Base-by-base conservation (phyloP, 495 filamentous ascomycete genomes). In the Xylaria cubensis region DNA sequence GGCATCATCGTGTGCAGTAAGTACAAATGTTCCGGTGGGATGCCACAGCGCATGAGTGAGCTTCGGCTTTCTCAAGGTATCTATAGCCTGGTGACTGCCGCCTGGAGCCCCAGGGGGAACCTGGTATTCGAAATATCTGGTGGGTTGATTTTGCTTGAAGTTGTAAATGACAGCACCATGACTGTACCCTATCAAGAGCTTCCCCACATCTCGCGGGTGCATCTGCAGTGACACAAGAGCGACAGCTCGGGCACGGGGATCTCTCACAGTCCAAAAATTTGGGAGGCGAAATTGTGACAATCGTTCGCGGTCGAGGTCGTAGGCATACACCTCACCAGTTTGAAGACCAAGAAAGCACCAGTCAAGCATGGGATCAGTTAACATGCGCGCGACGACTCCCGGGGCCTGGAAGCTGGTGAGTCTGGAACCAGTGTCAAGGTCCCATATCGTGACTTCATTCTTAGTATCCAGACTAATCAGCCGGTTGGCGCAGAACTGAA, bases 151-250 rank as follows among this genome's bases (percentile, higher is more conserved):
- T 79, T 96, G 90, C 82, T 98, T 97, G 86, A 99, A 97, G 4
- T 92, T 92, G 76, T 94, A 98, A 44, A 95, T 89, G 36, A 94
- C 94, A 4, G 93, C 93, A 26, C 96, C 97, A 67, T 94, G 90
- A 1, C 87, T 86, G 77, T 98, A 99, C 12, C 91, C 94, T 64
- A 99, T 92, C 72, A 98, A 75, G 26, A 99, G 83, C 75, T 91
- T 92, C n/a, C 96, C 96, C 75, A 98, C 93, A 80, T 99, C 95
- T 72, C 94, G 88, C 3, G 97, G 94, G 73, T 97, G 96, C 67
- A 98, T 86, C 67, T 92, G 87, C 74, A 99, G 81, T 3, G 92
- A 89, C n/a, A 97, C 86, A 7, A 87, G 44, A 32, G 74, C 74
- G 6, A 79, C 76, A 24, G 76, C 74, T 12, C 76, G 76, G 12